Base-by-base conservation (phyloP, 75 land plant species). In the Gnetum montanum region DNA sequence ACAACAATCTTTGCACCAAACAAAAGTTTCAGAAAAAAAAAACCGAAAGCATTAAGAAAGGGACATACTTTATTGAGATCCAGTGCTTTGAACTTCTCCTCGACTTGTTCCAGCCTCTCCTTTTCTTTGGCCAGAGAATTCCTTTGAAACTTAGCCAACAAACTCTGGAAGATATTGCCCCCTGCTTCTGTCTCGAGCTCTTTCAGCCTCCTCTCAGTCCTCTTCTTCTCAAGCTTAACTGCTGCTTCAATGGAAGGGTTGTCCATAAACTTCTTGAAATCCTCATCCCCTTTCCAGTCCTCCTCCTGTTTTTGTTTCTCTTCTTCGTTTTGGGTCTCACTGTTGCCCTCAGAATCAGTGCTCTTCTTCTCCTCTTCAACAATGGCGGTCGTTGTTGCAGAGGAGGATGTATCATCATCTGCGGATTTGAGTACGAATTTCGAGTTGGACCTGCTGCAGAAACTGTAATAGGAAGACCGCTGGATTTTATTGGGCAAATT, bases 191-290 rank as follows among this genome's bases (percentile, higher is more conserved):
- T 70, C 45, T 88, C 79, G 10, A 93, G 69, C 48, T 84, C 96
- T 54, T 64, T 71, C 4, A 93, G 77, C 66, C 69, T 81, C 73
- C 80, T 58, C 41, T 93, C 94, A 22, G 95, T 76, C 51, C 95
- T 65, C 60, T 93, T 82, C 78, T 81, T 88, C 80, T 93, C 98
- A 45, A 93, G 71, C 78, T 93, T 88, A 49, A 93, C 70, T 1
- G 95, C 95, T 0, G 98, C 83, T 68, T 93, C 98, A 30, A 93
- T 88, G 13, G 98, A 93, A 7, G 95, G 98, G 44, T 82, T 93
- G 5, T 90, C 83, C 98, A 93, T 88, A 40, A 93, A 93, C 57
- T 70, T 93, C 81, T 93, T 88, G 75, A 93, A 88, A 70, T 85
- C 95, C 48, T 82, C 89, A 49, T 93, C 98, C 13, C 57, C 52